Conservation (phyloP, 2,329 filamentous ascomycete genomes). For the Spiromastix sp. region DNA sequence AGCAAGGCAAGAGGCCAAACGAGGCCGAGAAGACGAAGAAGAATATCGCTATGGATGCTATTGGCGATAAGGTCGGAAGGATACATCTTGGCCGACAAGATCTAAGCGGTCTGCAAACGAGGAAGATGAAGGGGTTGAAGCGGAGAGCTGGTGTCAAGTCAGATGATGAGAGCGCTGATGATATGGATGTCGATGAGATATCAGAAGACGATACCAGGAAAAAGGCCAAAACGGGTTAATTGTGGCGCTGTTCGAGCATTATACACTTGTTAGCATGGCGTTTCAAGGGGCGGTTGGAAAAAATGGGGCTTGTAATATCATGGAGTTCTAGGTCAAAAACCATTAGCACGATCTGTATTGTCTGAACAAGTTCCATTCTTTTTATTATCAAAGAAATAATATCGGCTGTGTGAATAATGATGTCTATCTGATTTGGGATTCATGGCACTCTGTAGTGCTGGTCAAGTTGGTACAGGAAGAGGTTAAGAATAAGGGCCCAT, state of each 20-base stretch:
- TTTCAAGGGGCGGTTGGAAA: too few relatives aligned
- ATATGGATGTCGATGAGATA: conserved; percentile 34
- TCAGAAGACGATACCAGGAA: conserved; percentile 26
- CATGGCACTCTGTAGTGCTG: too few relatives aligned
- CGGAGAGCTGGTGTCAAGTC: conserved; percentile 57
- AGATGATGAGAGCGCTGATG: conserved; percentile 39
- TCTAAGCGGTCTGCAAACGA: conserved; percentile 74
- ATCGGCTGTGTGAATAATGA: too few relatives aligned
- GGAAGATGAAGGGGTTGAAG: conserved; percentile 99
- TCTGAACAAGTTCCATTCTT: too few relatives aligned
- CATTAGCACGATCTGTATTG: too few relatives aligned
- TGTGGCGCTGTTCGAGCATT: neutral
- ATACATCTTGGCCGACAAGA: conserved; percentile 90
- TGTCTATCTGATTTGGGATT: too few relatives aligned
- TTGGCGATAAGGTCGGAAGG: conserved; percentile 93
- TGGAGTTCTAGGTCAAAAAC: too few relatives aligned
- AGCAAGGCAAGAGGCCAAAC: conserved; percentile 59
- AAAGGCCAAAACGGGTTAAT: conserved; percentile 14
- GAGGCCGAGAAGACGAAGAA: conserved; percentile 65
- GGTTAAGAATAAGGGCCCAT: too few relatives aligned
- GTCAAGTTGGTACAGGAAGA: too few relatives aligned
- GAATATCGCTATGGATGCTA: conserved; percentile 82
- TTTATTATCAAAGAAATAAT: too few relatives aligned
- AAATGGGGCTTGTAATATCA: too few relatives aligned
- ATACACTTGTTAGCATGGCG: conserved; percentile 8